Conservation (phyloP, 805 yeast species). For the Zygosaccharomyces siamensis region DNA sequence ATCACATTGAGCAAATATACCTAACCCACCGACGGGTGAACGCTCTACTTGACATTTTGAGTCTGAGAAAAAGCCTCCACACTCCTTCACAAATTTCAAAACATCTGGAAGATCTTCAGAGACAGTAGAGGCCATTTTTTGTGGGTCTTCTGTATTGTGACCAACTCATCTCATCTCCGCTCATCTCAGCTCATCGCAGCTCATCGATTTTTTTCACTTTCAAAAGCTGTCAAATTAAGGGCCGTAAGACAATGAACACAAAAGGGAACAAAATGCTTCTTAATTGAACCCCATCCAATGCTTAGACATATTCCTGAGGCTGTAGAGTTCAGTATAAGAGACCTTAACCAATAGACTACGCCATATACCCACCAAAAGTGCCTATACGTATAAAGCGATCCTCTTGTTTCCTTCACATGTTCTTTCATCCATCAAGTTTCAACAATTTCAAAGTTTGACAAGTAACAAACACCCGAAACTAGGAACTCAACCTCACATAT, state of each 20-base stretch:
- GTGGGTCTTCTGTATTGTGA: not conserved
- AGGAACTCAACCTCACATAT: not conserved
- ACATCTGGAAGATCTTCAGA: slow-evolving; percentile 30
- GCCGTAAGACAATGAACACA: not conserved
- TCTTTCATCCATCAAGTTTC: not conserved
- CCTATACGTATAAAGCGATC: not conserved
- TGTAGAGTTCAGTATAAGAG: not conserved
- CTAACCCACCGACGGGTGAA: slow-evolving; percentile 62
- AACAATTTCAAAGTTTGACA: not conserved
- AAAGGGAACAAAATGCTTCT: not conserved
- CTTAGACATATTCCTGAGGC: not conserved
- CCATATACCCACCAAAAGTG: not conserved
- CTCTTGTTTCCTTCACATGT: not conserved
- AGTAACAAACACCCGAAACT: not conserved
- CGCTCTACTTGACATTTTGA: slow-evolving; percentile 40
- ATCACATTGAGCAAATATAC: slow-evolving; percentile 57
- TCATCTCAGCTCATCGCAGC: slow-evolving; percentile 10
- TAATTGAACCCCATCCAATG: not conserved
- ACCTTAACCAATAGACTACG: not conserved
- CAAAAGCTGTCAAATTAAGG: not conserved
- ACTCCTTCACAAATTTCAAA: slow-evolving; percentile 49
- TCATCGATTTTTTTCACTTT: slow-evolving; percentile 2
- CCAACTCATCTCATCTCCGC: not conserved
- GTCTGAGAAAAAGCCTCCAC: slow-evolving; percentile 52
- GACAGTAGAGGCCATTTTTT: slow-evolving; percentile 33